Conservation (phyloP, 768 basidiomycete genomes). For the Rhodosporidiobolus odoratus region DNA sequence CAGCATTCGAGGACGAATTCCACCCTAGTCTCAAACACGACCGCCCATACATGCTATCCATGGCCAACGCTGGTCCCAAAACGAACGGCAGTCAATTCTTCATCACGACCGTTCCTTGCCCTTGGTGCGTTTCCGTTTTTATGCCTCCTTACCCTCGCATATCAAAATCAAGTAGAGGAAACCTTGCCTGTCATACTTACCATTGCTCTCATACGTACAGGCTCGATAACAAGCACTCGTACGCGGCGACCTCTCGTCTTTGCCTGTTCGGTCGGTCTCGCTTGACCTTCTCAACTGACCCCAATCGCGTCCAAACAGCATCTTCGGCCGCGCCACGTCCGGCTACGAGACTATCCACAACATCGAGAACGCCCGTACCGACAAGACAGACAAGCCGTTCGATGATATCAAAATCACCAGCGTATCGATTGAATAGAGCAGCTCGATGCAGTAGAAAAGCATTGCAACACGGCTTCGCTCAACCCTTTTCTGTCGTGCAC, state of each 20-base stretch:
- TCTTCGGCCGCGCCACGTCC: slow-evolving; percentile 81
- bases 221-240: slow-evolving; percentile 48
- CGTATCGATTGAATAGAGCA: slow-evolving; percentile 29
- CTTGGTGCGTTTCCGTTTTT: slow-evolving; percentile 54
- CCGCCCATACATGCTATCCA: slow-evolving; percentile 83
- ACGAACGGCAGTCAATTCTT: slow-evolving; percentile 98
- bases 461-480: not conserved
- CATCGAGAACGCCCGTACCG: slow-evolving; percentile 58
- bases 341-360: slow-evolving; percentile 84
- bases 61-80: slow-evolving; percentile 74
- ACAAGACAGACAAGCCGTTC: slow-evolving; percentile 45
- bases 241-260: no score
- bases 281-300: slow-evolving; percentile 39
- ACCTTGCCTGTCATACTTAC: not conserved
- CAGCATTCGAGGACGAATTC: slow-evolving; percentile 90
- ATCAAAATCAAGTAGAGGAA: no score
- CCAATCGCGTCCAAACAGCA: no score
- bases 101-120: slow-evolving; percentile 88
- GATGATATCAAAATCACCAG: slow-evolving; percentile 42
- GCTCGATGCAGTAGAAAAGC: not conserved
- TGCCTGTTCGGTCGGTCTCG: not conserved
- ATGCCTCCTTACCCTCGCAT: slow-evolving; percentile 53
- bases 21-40: slow-evolving; percentile 83
- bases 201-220: not conserved
- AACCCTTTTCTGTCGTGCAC: no score